phyloP scores from a whole-genome alignment of 1,284 basidiomycete species.

The Irpex sp. region DNA sequence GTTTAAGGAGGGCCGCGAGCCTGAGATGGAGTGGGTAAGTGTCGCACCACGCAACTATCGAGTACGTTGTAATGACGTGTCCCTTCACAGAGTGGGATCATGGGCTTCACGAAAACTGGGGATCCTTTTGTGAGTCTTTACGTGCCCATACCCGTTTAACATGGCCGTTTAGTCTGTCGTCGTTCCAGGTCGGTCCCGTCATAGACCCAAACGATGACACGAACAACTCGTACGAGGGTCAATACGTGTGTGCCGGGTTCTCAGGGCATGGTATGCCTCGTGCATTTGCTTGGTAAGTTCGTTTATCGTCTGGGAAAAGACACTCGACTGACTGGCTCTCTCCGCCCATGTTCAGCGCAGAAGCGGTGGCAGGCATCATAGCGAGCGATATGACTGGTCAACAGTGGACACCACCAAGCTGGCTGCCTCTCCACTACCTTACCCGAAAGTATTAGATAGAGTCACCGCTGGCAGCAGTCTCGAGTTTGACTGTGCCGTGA shows the following conservation, averaged over 20 bases:
- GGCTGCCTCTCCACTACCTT: conserved; percentile 63
- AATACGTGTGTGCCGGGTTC: conserved; percentile 76
- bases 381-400: conserved; percentile 39
- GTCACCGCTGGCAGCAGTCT: no score
- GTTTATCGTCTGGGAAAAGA: not conserved
- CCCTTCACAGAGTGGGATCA: conserved; percentile 66
- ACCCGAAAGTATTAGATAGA: conserved; percentile 26
- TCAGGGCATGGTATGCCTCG: conserved; percentile 82
- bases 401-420: conserved; percentile 51
- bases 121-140: conserved; percentile 63
- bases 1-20: conserved; percentile 41
- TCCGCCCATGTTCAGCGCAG: conserved; percentile 43
- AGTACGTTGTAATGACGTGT: conserved; percentile 10
- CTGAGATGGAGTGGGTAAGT: conserved; percentile 75
- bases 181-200: conserved; percentile 56
- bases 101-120: conserved; percentile 64
- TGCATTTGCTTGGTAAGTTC: conserved; percentile 62
- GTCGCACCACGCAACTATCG: no score
- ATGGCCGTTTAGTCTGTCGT: no score
- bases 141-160: no score
- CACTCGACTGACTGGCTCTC: not conserved
- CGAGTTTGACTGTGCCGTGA: no score
- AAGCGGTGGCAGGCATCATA: conserved; percentile 65
- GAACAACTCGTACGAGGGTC: conserved; percentile 39
- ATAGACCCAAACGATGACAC: conserved; percentile 25